Evolutionary conservation across 2,329 filamentous ascomycete species (phyloP), one percentile per base, ranked within the genome.

Genomic region (Hypoxylon sp.): DNA sequence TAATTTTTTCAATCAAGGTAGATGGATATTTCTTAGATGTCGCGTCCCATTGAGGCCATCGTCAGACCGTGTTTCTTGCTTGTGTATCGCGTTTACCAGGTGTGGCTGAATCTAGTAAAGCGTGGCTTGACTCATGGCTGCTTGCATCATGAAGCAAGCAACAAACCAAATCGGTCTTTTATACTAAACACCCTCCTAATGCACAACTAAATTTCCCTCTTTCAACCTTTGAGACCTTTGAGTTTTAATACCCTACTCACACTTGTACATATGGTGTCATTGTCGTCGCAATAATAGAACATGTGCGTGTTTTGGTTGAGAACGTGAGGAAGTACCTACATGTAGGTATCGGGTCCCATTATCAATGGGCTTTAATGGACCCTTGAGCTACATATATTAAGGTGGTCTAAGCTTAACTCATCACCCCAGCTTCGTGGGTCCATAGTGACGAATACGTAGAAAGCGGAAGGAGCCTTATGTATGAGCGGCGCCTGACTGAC

Each of bases 401-500:
- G n/a, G 48, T 67, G 58, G 59, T 46, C 64, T 29, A 7, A 51
- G 64, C 64, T 48, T 55, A 46, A 53, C 37, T 60, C 57, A 21
- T 56, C 37, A 57, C 47, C 10, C 24, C 27, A 50, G 31, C 24
- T 37, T 37, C 47, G 42, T 65, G 62, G 56, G 60, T 53, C 46
- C 32, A 35, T 42, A 42, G 62, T 66, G 69, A 69, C 69, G 66
- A 67, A 65, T 69, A 52, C 62, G 58, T 46, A 56, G 60, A 59
- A 64, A 55, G 48, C 50, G 29, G 51, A 55, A 59, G 58, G 58
- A 56, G 35, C 65, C 61, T 52, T 56, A 50, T 53, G 35, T 46
- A 44, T 42, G 44, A 65, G 51, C 53, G 46, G 62, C 66, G 62
- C 66, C 66, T 71, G 66, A 69, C 69, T 67, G 69, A 27, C 62